Conservation (phyloP, 371 early-diverging fungal species). For the Mucor lusitanicus region DNA sequence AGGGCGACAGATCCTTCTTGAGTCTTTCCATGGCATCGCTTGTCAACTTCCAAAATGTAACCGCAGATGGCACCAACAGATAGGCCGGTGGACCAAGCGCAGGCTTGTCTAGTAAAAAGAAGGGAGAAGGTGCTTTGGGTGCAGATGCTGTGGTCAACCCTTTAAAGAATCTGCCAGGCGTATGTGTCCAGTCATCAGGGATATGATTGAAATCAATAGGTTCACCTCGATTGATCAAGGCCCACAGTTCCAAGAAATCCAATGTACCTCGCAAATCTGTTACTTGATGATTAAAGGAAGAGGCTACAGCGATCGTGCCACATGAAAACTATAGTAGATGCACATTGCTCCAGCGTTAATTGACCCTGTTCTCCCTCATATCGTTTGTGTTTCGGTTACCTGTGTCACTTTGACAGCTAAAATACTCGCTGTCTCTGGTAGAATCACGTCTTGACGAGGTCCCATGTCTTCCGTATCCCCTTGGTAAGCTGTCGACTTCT, state of each 20-base stretch:
- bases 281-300: constrained; percentile 41
- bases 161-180: constrained; percentile 37
- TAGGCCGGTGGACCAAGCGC: constrained; percentile 25
- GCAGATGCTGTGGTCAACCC: not conserved
- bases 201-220: constrained; percentile 30
- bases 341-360: not conserved
- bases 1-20: constrained; percentile 33
- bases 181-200: constrained; percentile 40
- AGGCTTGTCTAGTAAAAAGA: constrained; percentile 26
- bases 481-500: constrained; percentile 31
- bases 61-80: constrained; percentile 29
- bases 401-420: constrained; percentile 44
- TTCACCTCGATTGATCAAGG: constrained; percentile 33
- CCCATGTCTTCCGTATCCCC: constrained; percentile 35
- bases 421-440: constrained; percentile 24
- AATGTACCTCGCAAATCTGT: constrained; percentile 42
- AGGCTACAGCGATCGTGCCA: constrained; percentile 39
- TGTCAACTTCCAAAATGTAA: constrained; percentile 35
- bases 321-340: constrained; percentile 51
- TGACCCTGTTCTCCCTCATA: too few relatives aligned
- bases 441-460: constrained; percentile 22
- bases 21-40: constrained; percentile 25
- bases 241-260: constrained; percentile 47
- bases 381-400: too few relatives aligned
- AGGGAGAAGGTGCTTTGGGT: constrained; percentile 16